Evolutionary conservation across 345 rosid species (phyloP).

Genomic region (Mangifera indica): DNA sequence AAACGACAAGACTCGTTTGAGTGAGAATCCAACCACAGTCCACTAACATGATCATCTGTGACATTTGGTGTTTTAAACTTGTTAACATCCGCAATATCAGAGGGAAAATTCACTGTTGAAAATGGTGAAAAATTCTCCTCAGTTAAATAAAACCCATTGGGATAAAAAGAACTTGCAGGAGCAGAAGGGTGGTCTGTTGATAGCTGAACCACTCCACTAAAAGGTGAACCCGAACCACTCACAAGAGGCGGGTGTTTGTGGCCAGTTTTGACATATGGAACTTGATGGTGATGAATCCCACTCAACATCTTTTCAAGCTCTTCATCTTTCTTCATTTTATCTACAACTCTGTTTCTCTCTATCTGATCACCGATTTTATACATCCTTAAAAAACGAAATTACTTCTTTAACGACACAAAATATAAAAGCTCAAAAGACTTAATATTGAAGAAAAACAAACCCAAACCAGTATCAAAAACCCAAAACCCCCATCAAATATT

Average conservation of each 20-base stretch:
- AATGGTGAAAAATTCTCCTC: slow-evolving; percentile 31
- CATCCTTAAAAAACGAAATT: slow-evolving; percentile 18
- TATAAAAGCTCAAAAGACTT: neutral
- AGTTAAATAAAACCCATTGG: slow-evolving; percentile 34
- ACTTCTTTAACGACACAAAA: neutral
- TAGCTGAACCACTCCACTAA: slow-evolving; percentile 24
- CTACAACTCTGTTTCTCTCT: slow-evolving; percentile 22
- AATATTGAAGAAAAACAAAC: slow-evolving; percentile 5
- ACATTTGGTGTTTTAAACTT: slow-evolving; percentile 17
- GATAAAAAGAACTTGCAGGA: slow-evolving; percentile 38
- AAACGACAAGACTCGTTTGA: slow-evolving; percentile 22
- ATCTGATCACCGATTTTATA: slow-evolving; percentile 29
- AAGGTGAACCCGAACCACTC: slow-evolving; percentile 26
- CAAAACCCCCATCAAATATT: slow-evolving; percentile 26
- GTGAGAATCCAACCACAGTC: slow-evolving; percentile 32
- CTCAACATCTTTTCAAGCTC: slow-evolving; percentile 31
- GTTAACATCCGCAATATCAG: slow-evolving; percentile 17
- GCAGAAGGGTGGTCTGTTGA: slow-evolving; percentile 31
- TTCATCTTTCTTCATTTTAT: slow-evolving; percentile 27
- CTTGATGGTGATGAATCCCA: slow-evolving; percentile 22
- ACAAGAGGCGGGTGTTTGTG: slow-evolving; percentile 20
- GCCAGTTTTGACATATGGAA: slow-evolving; percentile 26
- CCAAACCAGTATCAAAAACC: slow-evolving; percentile 16
- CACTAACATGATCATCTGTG: slow-evolving; percentile 25
- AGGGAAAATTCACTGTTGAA: slow-evolving; percentile 4